Conservation (phyloP, 2,329 filamentous ascomycete species). For the Fusarium mundagurra region DNA sequence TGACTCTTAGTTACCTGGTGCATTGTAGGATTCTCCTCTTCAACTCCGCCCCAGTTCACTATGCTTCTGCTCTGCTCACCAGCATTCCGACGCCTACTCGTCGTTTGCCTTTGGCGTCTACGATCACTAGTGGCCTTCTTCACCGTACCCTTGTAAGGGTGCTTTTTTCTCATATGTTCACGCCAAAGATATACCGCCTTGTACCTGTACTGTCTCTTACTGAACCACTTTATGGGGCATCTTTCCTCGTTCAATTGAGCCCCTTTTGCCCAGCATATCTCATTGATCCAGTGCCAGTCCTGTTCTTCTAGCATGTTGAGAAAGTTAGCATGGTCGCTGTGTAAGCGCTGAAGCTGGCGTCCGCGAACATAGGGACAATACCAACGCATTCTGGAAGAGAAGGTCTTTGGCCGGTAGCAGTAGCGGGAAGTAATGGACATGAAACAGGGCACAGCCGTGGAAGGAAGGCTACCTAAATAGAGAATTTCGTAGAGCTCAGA, state of each 20-base stretch:
- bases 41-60: neutral
- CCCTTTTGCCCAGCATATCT: neutral
- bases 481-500: accelerated
- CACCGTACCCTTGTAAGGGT: neutral
- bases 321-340: neutral
- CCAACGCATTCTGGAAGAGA: neutral
- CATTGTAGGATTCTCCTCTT: accelerated
- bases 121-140: accelerated
- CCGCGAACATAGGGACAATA: neutral
- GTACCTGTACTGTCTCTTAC: too few species aligned
- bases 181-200: neutral
- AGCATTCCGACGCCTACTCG: neutral
- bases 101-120: neutral
- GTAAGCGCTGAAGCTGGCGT: neutral
- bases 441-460: accelerated
- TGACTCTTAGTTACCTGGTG: accelerated
- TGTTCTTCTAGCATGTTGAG: neutral
- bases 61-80: neutral
- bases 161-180: neutral
- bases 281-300: neutral
- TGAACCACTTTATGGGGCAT: neutral
- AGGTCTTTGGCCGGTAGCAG: neutral
- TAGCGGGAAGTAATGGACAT: neutral
- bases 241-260: accelerated
- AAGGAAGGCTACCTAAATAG: neutral